Evolutionary conservation across 2,329 filamentous ascomycete species (phyloP).

Genomic region (Hypoxylon sp.): DNA sequence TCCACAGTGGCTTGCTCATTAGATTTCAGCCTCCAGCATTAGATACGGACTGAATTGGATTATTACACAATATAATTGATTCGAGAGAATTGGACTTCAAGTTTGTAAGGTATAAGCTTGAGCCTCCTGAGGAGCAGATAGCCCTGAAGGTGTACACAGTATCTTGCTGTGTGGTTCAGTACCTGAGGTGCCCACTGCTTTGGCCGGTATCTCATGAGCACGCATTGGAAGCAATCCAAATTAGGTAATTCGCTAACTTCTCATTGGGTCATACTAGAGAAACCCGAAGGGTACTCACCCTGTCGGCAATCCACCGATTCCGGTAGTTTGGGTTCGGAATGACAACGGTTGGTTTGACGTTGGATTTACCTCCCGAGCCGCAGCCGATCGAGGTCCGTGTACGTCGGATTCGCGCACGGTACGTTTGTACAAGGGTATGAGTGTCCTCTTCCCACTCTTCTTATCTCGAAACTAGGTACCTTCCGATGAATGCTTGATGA

Average conservation of each 20-base stretch:
- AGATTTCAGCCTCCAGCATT: neutral
- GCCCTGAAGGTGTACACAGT: neutral
- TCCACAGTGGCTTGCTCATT: neutral
- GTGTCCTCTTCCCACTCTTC: neutral
- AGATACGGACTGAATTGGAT: neutral
- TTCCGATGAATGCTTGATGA: slow-evolving; percentile 1
- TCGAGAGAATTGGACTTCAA: neutral
- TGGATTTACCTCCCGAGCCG: slow-evolving; percentile 11
- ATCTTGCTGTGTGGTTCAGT: neutral
- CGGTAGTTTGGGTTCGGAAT: neutral
- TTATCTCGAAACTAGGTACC: neutral
- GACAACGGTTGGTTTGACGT: slow-evolving; percentile 8
- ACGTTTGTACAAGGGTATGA: neutral
- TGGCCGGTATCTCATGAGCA: neutral
- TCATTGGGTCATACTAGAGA: neutral
- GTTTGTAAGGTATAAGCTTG: neutral
- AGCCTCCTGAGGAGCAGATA: neutral
- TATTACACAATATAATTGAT: neutral
- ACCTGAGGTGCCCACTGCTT: neutral
- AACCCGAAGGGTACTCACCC: neutral
- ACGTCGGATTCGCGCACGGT: neutral
- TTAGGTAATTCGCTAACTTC: neutral
- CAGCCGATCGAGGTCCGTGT: slow-evolving; percentile 3
- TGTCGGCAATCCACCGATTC: neutral
- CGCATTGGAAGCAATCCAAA: neutral